Evolutionary conservation across 495 filamentous ascomycete genomes (phyloP), one percentile per base, ranked within the genome.

Genomic region (Cercophora samala): DNA sequence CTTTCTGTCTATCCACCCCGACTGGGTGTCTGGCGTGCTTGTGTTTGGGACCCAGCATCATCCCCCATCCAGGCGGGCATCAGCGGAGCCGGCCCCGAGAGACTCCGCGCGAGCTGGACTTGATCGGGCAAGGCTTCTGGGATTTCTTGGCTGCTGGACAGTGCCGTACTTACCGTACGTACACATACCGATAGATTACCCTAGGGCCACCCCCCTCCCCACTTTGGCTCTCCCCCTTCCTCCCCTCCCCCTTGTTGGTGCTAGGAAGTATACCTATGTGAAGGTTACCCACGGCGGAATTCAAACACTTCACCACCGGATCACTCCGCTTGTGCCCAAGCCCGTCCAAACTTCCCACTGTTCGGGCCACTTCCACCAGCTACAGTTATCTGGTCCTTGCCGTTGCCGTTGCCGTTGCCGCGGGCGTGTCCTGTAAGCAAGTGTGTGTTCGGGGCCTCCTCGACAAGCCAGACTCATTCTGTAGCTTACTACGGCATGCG

Each of bases 81-180:
- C 18, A 63, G 64, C 68, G 68, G 64, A 66, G 59, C 61, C 64
- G 26, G 32, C 26, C 64, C 64, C 42, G 63, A 56, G 46, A 46
- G 58, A 25, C 15, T 21, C 24, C 24, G 58, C 58, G 23, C 37
- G 66, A 62, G 72, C 62, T 67, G 64, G 66, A 62, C 70, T 68
- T 66, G 59, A 72, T 70, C 70, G 64, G 70, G 66, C 63, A 68
- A 68, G 63, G 59, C 51, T 42, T 42, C 69, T 18, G 68, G 19
- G 53, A 56, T 23, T 56, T 56, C 53, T 56, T 56, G 53, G 53
- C 53, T 9, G 37, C n/a, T 46, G 37, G 37, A 13, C 37, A 17
- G 9, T 46, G 37, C 37, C 37, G 37, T 46, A 46, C 37, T 46
- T 46, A 46, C 37, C 37, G 37, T 46, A 46, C 37, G 37, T 46